A percentile compares a stretch with the other conserved stretches of the same genome.
phyloP scores from a whole-genome alignment of 1,284 basidiomycete species.

The Pterulicium gracile region DNA sequence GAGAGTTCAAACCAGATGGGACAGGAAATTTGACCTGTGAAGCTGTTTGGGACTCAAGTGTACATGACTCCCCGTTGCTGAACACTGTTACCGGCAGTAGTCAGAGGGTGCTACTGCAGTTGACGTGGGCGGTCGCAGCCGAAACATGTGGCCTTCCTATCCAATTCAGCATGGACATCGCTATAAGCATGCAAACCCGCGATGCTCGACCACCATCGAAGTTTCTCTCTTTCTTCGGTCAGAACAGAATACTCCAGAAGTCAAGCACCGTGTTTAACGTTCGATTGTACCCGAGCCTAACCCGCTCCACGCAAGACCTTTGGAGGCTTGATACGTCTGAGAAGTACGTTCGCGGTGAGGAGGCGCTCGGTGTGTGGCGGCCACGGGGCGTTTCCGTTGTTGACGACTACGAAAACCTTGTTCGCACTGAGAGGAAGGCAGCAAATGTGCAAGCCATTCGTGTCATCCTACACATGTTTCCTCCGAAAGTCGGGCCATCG shows the following conservation, averaged over 20 bases:
- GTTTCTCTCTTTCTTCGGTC: constrained; percentile 65
- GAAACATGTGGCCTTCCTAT: constrained; percentile 78
- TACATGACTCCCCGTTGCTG: constrained; percentile 80
- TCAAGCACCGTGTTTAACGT: constrained; percentile 77
- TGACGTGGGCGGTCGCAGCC: constrained; percentile 74
- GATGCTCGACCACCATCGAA: constrained; percentile 80
- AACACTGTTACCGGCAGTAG: constrained; percentile 76
- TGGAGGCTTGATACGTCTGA: constrained; percentile 93
- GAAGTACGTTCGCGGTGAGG: constrained; percentile 90
- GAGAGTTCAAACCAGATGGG: constrained; percentile 75
- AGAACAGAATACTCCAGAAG: constrained; percentile 64
- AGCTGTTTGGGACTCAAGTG: constrained; percentile 88
- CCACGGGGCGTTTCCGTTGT: constrained; percentile 82
- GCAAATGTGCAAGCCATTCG: constrained; percentile 88
- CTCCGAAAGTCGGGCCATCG: constrained; percentile 35
- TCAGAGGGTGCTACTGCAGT: constrained; percentile 72
- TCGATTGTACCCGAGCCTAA: constrained; percentile 74
- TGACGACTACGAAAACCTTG: constrained; percentile 69
- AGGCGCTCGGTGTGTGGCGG: constrained; percentile 74
- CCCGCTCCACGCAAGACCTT: constrained; percentile 79
- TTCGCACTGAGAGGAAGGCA: constrained; percentile 58
- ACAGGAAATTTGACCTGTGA: constrained; percentile 60
- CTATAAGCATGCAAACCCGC: constrained; percentile 77
- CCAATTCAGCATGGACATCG: constrained; percentile 80
- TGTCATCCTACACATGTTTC: constrained; percentile 55